Base-by-base conservation (phyloP, 352 stramenopile species). In the Phytophthora hybrid region DNA sequence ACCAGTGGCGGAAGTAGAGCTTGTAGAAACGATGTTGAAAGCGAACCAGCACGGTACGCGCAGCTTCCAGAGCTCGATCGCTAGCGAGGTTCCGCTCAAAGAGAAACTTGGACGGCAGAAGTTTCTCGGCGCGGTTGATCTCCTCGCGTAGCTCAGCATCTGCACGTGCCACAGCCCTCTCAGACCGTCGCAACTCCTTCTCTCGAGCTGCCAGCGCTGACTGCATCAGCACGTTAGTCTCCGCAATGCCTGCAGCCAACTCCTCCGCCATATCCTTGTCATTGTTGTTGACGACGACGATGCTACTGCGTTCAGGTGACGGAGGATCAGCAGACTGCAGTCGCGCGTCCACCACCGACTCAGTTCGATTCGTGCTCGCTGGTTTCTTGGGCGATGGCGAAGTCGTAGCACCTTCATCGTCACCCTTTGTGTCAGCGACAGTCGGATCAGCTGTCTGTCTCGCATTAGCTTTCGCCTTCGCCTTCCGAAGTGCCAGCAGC, bases 1-100 rank as follows among this genome's bases (percentile, higher is more conserved):
- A 65, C 85, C 83, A 91, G 32, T 65, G 73, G 3, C 16, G 29
- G 46, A 85, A 89, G 62, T 78, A 88, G n/a, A 85, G 62, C 7
- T 70, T 29, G 61, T 78, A 91, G 66, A 87, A 90, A 16, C 83
- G 83, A 63, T 90, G 77, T 31, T 87, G 74, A 54, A 91, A 87
- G 10, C 73, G 61, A 21, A 78, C 39, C n/a, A 91, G 32, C 31
- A 86, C 81, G 9, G 69, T 63, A 3, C 80, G 74, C 31, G 89
- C 80, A 37, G 79, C 82, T 7, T 87, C 55, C 8, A 90, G 47
- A 6, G 82, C 76, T 55, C 82, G 81, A 44, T 85, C 73, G 16
- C 80, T 65, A 1, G 65, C 82, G 14, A 92, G 68, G 26, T 91
- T 85, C 10, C 76, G 76, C 56, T 90, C 85, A 63, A 92, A 92